Evolutionary conservation across 2,329 filamentous ascomycete species (phyloP).

Genomic region (Tolypocladium ophioglossoides): DNA sequence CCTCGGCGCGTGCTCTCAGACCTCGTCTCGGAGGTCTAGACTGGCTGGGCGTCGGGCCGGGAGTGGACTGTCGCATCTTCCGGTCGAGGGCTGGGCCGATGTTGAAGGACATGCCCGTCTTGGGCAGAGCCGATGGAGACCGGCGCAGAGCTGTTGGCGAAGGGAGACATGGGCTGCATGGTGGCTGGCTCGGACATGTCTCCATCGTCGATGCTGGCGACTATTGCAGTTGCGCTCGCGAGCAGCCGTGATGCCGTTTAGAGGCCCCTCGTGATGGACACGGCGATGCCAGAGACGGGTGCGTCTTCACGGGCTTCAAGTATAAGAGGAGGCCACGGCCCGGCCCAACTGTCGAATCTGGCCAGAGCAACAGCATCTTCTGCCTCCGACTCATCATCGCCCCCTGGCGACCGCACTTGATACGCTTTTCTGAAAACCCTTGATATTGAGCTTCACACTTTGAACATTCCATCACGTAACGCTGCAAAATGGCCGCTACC

Average conservation of each 20-base stretch:
- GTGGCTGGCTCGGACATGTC: not conserved
- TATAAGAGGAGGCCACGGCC: not conserved
- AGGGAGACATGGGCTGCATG: not conserved
- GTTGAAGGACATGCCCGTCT: not conserved
- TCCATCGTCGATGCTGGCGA: not conserved
- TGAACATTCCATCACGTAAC: too few relatives aligned
- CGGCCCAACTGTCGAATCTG: not conserved
- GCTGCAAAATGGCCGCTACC: not conserved
- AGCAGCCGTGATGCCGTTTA: not conserved
- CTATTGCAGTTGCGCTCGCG: not conserved
- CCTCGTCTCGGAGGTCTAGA: not conserved
- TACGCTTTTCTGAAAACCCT: too few relatives aligned
- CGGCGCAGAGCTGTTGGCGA: not conserved
- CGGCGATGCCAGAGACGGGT: not conserved
- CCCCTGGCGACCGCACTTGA: not conserved
- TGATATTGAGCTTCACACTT: not conserved
- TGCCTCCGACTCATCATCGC: not conserved
- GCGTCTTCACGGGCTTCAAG: not conserved
- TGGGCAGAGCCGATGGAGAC: not conserved
- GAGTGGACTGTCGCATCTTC: not conserved
- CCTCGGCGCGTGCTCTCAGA: not conserved
- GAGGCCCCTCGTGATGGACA: too few relatives aligned
- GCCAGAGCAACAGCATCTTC: not conserved
- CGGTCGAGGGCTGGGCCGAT: not conserved
- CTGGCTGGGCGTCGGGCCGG: not conserved